Conservation (phyloP, 805 yeast genomes). For the Debaryomyces maramus region DNA sequence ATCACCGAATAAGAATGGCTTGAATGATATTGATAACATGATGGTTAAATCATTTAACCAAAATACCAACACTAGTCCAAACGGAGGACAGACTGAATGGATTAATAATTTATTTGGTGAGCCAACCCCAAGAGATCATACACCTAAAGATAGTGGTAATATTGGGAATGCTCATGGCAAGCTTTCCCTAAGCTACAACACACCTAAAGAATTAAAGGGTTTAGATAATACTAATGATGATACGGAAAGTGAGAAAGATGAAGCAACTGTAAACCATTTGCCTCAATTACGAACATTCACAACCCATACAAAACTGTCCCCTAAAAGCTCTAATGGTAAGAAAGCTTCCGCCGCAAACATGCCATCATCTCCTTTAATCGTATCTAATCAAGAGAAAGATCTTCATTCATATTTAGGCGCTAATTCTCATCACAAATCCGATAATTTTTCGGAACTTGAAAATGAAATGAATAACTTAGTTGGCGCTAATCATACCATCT, state of each 20-base stretch:
- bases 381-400: constrained; percentile 13
- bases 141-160: constrained; percentile 21
- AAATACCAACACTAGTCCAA: constrained; percentile 32
- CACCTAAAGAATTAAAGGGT: constrained; percentile 3
- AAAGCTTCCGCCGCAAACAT: constrained; percentile 29
- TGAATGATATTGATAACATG: constrained; percentile 26
- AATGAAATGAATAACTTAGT: constrained; percentile 20
- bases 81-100: constrained; percentile 40
- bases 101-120: constrained; percentile 43
- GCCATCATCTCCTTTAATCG: constrained; percentile 43
- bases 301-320: constrained; percentile 4
- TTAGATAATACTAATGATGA: constrained; percentile 14
- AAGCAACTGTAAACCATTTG: constrained; percentile 22
- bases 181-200: neutral
- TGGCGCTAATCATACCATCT: neutral
- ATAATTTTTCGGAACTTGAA: constrained; percentile 17
- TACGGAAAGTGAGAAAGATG: constrained; percentile 11
- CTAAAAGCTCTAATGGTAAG: constrained; percentile 5
- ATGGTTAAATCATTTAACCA: constrained; percentile 27
- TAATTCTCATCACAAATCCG: constrained; percentile 8
- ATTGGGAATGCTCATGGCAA: constrained; percentile 13
- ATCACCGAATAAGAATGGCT: constrained; percentile 7
- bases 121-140: constrained; percentile 40
- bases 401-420: constrained; percentile 16
- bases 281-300: constrained; percentile 34